Percentiles rank a stretch among this genome's conserved stretches.
phyloP scores from a whole-genome alignment of 352 stramenopile genomes.

The Globisporangium splendens region DNA sequence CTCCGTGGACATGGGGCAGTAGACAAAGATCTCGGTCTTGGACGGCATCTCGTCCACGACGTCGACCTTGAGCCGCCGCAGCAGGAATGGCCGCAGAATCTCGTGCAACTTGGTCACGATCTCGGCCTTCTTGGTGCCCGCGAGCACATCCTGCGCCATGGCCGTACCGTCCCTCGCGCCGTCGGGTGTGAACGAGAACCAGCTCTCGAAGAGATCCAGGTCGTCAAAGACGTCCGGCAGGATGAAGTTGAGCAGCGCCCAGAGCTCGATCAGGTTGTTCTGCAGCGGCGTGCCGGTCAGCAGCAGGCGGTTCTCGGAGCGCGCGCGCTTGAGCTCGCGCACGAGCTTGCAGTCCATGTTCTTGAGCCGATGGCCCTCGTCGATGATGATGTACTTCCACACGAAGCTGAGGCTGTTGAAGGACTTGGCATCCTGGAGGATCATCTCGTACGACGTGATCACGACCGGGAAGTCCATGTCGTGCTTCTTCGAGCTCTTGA shows the following conservation, averaged over 20 bases:
- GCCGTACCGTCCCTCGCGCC: constrained; percentile 54
- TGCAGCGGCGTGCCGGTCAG: constrained; percentile 96
- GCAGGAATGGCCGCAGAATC: constrained; percentile 95
- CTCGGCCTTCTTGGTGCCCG: constrained; percentile 90
- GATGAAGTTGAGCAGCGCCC: constrained; percentile 98
- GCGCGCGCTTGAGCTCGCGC: constrained; percentile 91
- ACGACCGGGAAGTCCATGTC: constrained; percentile 78
- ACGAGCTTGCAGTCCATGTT: constrained; percentile 96
- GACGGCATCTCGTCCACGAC: constrained; percentile 92
- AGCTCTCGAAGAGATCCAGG: constrained; percentile 97
- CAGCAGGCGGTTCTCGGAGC: constrained; percentile 92
- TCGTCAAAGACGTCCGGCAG: constrained; percentile 97
- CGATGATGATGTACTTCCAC: constrained; percentile 96
- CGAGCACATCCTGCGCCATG: constrained; percentile 84
- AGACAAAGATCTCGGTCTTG: constrained; percentile 98
- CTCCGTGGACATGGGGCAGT: constrained; percentile 92
- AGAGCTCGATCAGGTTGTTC: constrained; percentile 98
- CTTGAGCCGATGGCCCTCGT: constrained; percentile 98
- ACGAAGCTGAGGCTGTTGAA: constrained; percentile 65
- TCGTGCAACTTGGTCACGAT: constrained; percentile 96
- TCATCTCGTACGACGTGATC: constrained; percentile 88
- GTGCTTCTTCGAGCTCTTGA: constrained; percentile 48
- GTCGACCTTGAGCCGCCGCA: constrained; percentile 95
- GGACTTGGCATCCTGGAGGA: constrained; percentile 61
- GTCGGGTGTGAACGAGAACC: constrained; percentile 97